A percentile compares a stretch with the other conserved stretches of the same genome.
Conservation (phyloP, 129 eudicot genomes). For the Deinandra increscens region DNA sequence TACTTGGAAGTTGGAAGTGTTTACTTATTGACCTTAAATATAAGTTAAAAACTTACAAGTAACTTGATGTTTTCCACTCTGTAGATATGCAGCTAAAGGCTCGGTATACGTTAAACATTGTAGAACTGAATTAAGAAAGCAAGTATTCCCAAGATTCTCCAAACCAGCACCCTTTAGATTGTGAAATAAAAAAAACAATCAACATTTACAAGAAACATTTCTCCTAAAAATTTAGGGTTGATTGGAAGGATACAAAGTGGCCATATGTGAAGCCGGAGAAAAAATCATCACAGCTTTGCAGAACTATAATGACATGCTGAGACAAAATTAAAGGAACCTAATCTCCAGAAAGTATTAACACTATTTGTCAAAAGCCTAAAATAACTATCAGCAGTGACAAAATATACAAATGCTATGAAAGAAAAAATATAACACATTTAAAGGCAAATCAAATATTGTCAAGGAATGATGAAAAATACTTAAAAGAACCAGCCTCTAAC, state of each 20-base stretch:
- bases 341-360: not conserved
- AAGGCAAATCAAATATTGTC: too few species aligned
- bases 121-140: constrained; percentile 85
- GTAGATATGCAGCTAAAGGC: constrained; percentile 91
- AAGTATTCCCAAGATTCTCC: constrained; percentile 95
- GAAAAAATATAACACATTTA: too few species aligned
- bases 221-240: not conserved
- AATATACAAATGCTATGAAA: too few species aligned
- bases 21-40: not conserved
- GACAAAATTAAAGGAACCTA: not conserved
- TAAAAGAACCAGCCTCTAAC: too few species aligned
- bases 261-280: not conserved
- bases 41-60: constrained; percentile 56
- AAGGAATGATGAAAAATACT: too few species aligned
- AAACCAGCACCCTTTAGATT: constrained; percentile 89
- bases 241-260: not conserved
- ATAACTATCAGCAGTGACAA: too few species aligned
- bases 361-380: too few species aligned
- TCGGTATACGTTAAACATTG: constrained; percentile 94
- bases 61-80: constrained; percentile 81
- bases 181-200: constrained; percentile 4
- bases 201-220: not conserved
- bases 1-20: not conserved
- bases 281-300: not conserved
- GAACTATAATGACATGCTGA: not conserved